Evolutionary conservation across 495 filamentous ascomycete genomes (phyloP), one percentile per base, ranked within the genome.

Genomic region (Penicillium malachiteum): DNA sequence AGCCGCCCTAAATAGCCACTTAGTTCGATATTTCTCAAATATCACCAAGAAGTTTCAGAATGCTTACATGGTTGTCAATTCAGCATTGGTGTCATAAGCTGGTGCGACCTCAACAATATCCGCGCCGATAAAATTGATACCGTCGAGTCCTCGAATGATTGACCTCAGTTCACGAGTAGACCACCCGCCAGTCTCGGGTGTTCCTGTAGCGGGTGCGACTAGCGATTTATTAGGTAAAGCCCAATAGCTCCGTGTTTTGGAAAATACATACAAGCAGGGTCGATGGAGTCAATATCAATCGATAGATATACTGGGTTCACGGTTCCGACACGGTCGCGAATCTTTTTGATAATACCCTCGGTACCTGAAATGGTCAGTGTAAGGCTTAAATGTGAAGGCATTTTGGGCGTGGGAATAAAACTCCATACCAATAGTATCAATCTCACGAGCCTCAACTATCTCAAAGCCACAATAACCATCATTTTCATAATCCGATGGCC

Each of bases 181-280:
- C 91, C 91, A 96, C 1, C 91, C 91, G 26, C 91, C 91, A 0
- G 90, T 89, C 64, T 96, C 91, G 37, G 90, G 84, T 0, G 91
- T 96, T 17, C 91, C 91, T 2, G 91, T 96, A 26, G 87, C 91
- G 56, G 88, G 88, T 3, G 88, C 88, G 61, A 88, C 83, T 85
- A 55, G 18, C 7, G 14, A 34, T 16, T 17, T 7, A 11, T 7
- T 32, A 34, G 9, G 6, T 18, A 5, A 44, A 12, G 17, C 1
- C 26, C 4, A 4, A n/a, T n/a, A n/a, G n/a, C n/a, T n/a, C n/a
- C n/a, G 21, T 26, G 21, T 14, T 34, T 11, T 49, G n/a, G 16
- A 21, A 18, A 38, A 3, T 1, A 75, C 81, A 57, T 72, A 86
- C 83, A 92, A 33, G 90, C 91, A 5, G 91, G 91, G 63, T 96